Base-by-base conservation (phyloP, 2,329 filamentous ascomycete species). In the Cladosporium sp. region DNA sequence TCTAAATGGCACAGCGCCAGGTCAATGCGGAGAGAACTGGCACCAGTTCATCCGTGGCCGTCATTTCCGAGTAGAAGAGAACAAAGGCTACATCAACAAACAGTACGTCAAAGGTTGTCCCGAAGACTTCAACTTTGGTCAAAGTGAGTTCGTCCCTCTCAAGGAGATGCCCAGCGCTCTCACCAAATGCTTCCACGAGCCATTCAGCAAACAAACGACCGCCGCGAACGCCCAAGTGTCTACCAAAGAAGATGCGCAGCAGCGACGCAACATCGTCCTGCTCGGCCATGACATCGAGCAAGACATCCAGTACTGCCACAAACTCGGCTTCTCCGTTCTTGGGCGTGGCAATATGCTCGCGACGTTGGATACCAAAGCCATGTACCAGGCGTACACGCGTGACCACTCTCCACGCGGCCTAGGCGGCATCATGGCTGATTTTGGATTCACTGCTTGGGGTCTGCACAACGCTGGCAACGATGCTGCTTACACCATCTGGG, bases 1-100 rank as follows among this genome's bases (percentile, higher is more conserved):
- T 43, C 67, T 89, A 18, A 59, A 68, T 1, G 69, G 66, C 7
- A 54, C 82, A 0, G 60, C 79, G 0, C 86, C 87, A 2, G 87
- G 87, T 0, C 59, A 71, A 2, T 67, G 72, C 20, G 88, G 83
- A 3, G 59, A 71, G 35, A 75, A 82, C 32, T 96, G 91, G 90
- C 78, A 80, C 56, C 59, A 71, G 0, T 67, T 76, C 43, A 85
- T 96, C 56, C 72, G 79, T 25, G 80, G 79, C 11, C 79, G 85
- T 20, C 93, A 98, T 66, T 80, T 95, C 53, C 81, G 87, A 42
- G 82, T 95, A 54, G 70, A 72, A 19, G 91, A 97, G 59, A 11
- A 50, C 30, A 67, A 72, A 1, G 70, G 83, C 58, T 70, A 86
- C 30, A 69, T 77, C 48, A 98, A 98, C 68, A 63, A 64, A 0